Percentiles rank a stretch among this genome's conserved stretches.
phyloP scores from a whole-genome alignment of 2,329 filamentous ascomycete species.

The Penicillium thymicola region DNA sequence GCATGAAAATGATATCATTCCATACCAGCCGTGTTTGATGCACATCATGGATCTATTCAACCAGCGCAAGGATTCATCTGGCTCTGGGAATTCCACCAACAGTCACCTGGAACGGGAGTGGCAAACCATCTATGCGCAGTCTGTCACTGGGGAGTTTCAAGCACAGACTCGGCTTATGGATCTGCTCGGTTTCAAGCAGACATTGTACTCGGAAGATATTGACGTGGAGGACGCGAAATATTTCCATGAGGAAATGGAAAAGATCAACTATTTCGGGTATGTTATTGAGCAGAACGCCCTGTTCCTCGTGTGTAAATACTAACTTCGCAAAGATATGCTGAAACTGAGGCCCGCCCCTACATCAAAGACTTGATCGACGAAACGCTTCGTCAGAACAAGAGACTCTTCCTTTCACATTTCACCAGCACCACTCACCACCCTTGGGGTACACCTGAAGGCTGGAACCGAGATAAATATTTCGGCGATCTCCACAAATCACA shows the following conservation, averaged over 20 bases:
- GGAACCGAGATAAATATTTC: slow-evolving; percentile 4
- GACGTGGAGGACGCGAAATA: slow-evolving; percentile 27
- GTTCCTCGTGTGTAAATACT: neutral
- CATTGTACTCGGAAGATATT: slow-evolving; percentile 30
- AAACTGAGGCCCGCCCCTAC: slow-evolving; percentile 41
- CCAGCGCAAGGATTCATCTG: slow-evolving; percentile 12
- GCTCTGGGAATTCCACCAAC: neutral
- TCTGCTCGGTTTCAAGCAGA: slow-evolving; percentile 36
- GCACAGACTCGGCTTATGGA: slow-evolving; percentile 26
- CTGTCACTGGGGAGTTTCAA: slow-evolving; percentile 29
- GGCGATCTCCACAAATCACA: neutral
- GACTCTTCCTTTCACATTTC: slow-evolving; percentile 33
- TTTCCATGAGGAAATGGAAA: slow-evolving; percentile 30
- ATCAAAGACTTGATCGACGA: slow-evolving; percentile 35
- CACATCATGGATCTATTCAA: slow-evolving; percentile 33
- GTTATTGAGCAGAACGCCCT: neutral
- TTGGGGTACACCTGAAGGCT: slow-evolving; percentile 30
- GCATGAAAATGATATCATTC: slow-evolving; percentile 24
- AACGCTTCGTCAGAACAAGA: slow-evolving; percentile 23
- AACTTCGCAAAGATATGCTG: slow-evolving; percentile 28
- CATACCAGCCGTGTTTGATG: slow-evolving; percentile 33
- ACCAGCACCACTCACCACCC: slow-evolving; percentile 42
- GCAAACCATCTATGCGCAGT: slow-evolving; percentile 30
- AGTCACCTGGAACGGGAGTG: slow-evolving; percentile 24
- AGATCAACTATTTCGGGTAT: slow-evolving; percentile 46